phyloP scores from a whole-genome alignment of 768 basidiomycete species.

The Tricholoma sp. region DNA sequence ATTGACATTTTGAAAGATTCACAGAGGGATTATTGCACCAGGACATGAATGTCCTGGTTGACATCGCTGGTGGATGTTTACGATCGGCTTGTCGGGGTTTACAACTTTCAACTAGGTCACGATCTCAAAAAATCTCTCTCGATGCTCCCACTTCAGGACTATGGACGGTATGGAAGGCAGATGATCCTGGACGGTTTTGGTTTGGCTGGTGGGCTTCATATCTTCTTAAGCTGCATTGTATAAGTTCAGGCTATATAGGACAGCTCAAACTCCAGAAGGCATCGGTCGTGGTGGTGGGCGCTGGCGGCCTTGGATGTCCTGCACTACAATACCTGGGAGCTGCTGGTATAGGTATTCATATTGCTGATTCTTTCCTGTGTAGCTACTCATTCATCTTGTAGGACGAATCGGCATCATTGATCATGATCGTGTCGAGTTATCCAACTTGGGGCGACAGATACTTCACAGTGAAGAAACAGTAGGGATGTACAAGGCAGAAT shows the following conservation, averaged over 20 bases:
- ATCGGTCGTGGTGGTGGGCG: slow-evolving; percentile 84
- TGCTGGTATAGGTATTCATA: slow-evolving; percentile 73
- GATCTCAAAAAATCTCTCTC: not conserved
- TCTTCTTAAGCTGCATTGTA: not conserved
- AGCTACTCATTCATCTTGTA: not conserved
- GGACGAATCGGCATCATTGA: slow-evolving; percentile 14
- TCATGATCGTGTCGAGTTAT: slow-evolving; percentile 16
- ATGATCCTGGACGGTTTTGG: slow-evolving; percentile 94
- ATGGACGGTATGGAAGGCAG: slow-evolving; percentile 89
- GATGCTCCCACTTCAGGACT: slow-evolving; percentile 59
- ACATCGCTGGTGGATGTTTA: not conserved
- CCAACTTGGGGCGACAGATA: slow-evolving; percentile 62
- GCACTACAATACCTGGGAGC: slow-evolving; percentile 92
- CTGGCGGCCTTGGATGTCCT: slow-evolving; percentile 95
- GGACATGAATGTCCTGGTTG: not conserved
- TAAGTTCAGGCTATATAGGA: slow-evolving; percentile 67
- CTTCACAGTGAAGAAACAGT: slow-evolving; percentile 74
- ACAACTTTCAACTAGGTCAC: not conserved
- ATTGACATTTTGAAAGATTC: slow-evolving; percentile 11
- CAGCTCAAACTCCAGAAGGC: slow-evolving; percentile 77
- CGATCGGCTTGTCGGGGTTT: not conserved
- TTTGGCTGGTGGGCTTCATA: slow-evolving; percentile 52
- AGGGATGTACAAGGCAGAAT: slow-evolving; percentile 76
- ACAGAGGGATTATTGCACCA: not conserved
- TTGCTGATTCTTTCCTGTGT: not conserved